Base-by-base conservation (phyloP, 2,329 filamentous ascomycete species). In the Epicoccum sorghinum region DNA sequence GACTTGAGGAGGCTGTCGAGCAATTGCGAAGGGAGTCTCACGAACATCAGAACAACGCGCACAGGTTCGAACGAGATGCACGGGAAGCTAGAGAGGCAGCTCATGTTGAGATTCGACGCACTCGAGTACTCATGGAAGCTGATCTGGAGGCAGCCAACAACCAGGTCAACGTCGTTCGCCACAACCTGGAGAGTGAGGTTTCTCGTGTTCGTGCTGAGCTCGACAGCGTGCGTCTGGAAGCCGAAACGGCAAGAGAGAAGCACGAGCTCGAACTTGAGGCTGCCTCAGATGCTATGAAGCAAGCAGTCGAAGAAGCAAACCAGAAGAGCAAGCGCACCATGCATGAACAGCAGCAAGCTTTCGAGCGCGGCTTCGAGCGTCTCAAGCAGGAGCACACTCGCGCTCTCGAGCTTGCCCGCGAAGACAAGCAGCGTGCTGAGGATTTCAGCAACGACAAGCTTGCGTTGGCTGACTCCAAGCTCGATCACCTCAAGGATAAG, bases 241-340 rank as follows among this genome's bases (percentile, higher is more conserved):
- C 87, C 8, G 91, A 96, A 67, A 92, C 89, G 3, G 83, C 86
- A 51, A 92, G 89, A 71, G 91, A 88, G 18, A 89, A 89, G 65
- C 87, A 90, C 64, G 91, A 96, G 69, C 89, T 95, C 79, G 82
- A 95, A 47, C 81, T 96, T 9, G 90, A 96, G 72, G 91, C 95
- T 62, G 88, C 89, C 22, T 85, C 90, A 55, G 85, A 86, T 56
- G 86, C 84, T 13, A 90, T 89, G 75, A 81, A 84, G 48, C 79
- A 82, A 60, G 82, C 84, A 38, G 68, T 88, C 27, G 77, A 78
- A 14, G 82, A 86, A 52, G 80, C 81, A 27, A 67, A 78, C 29
- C 79, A 85, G 57, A 77, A 78, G 44, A 81, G 80, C 52, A 82
- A 83, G 56, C 72, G 77, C 41, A 82, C 81, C 7, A 71, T 88